phyloP scores from a whole-genome alignment of 108 stramenopile species.

The Bacterosira constricta region DNA sequence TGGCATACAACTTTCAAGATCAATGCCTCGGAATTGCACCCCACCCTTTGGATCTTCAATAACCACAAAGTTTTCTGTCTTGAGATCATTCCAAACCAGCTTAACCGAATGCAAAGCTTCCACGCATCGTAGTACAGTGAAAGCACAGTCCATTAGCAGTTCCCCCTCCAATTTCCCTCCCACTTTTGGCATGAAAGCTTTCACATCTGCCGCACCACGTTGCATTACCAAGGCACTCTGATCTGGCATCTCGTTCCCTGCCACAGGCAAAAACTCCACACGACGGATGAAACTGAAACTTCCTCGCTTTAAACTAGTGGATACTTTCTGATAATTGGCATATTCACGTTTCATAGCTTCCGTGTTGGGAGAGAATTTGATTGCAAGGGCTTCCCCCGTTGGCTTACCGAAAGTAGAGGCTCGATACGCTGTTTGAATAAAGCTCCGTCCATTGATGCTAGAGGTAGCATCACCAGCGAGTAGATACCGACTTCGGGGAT shows the following conservation, averaged over 20 bases:
- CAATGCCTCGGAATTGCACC: conserved; percentile 64
- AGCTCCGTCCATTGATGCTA: conserved; percentile 45
- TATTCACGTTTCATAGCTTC: conserved; percentile 81
- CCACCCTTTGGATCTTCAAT: conserved; percentile 57
- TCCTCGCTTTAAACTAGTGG: conserved; percentile 51
- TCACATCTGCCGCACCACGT: conserved; percentile 75
- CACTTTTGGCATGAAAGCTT: conserved; percentile 64
- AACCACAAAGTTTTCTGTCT: conserved; percentile 90
- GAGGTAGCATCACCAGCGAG: conserved; percentile 39
- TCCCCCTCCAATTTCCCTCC: conserved; percentile 65
- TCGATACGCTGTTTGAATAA: conserved; percentile 50
- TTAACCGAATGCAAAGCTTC: conserved; percentile 72
- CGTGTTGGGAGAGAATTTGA: conserved; percentile 45
- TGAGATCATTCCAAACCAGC: conserved; percentile 91
- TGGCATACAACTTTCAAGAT: conserved; percentile 87
- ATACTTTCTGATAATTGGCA: conserved; percentile 73
- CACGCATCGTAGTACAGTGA: conserved; percentile 72
- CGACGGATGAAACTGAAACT: conserved; percentile 51
- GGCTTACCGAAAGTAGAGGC: conserved; percentile 59
- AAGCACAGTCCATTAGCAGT: conserved; percentile 69
- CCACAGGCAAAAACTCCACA: conserved; percentile 65
- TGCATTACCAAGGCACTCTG: conserved; percentile 82
- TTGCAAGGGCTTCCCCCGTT: conserved; percentile 62
- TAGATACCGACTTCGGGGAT: conserved; percentile 15
- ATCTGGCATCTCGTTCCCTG: conserved; percentile 57